Conservation (phyloP, 1,139 yeast genomes). For the Lodderomyces metapsilosis region DNA sequence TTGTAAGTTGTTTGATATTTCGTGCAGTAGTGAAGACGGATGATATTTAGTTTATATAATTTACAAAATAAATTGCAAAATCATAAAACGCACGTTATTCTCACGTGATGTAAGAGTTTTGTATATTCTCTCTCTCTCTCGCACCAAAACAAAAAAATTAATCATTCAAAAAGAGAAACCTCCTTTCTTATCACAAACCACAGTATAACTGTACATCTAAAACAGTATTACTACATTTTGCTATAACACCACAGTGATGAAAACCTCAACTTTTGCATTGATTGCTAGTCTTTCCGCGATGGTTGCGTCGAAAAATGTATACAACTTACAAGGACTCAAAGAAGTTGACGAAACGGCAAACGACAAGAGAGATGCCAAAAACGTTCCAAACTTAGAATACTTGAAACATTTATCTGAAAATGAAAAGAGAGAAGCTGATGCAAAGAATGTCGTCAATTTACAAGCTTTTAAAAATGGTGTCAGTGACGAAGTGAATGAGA, state of each 20-base stretch:
- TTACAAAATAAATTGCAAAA: no score
- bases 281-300: slow-evolving; percentile 7
- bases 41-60: no score
- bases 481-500: slow-evolving; percentile 6
- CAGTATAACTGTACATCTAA: no score
- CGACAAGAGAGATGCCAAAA: slow-evolving; percentile 19
- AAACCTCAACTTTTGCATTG: slow-evolving; percentile 7
- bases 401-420: not conserved
- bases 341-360: slow-evolving; percentile 4
- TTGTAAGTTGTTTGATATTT: no score
- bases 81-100: no score
- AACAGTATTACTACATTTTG: no score
- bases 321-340: slow-evolving; percentile 11
- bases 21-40: no score
- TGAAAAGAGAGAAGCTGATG: slow-evolving; percentile 17
- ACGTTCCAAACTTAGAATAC: slow-evolving; percentile 9
- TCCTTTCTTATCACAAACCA: no score
- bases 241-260: slow-evolving; percentile 7
- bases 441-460: slow-evolving; percentile 5
- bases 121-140: no score
- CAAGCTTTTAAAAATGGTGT: slow-evolving; percentile 6
- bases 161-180: no score
- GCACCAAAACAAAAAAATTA: no score
- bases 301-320: slow-evolving; percentile 18
- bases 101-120: no score